Conservation (phyloP, 306 rosid species). For the Potentilla sterilis region DNA sequence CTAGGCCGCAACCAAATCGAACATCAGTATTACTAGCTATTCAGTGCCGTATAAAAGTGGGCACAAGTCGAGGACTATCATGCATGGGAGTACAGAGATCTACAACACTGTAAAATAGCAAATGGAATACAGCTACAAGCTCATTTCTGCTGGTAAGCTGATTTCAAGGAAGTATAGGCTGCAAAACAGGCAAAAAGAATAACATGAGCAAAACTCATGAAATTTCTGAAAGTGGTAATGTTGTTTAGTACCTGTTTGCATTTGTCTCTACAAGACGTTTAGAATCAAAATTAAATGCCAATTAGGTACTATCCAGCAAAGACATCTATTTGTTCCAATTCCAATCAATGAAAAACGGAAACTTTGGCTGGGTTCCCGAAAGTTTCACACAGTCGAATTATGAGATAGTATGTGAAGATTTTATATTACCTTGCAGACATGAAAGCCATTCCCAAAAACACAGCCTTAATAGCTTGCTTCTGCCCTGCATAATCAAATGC, state of each 20-base stretch:
- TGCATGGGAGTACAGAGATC: constrained; percentile 19
- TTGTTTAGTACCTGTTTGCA: neutral
- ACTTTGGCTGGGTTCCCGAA: neutral
- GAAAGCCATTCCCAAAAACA: constrained; percentile 93
- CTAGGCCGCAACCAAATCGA: neutral
- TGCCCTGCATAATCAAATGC: constrained; percentile 95
- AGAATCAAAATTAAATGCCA: neutral
- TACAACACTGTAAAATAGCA: constrained; percentile 18
- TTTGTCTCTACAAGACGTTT: neutral
- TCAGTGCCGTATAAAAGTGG: neutral
- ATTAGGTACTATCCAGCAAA: neutral
- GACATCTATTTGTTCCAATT: neutral
- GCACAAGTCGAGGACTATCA: neutral
- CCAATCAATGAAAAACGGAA: neutral
- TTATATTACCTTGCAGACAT: constrained; percentile 88
- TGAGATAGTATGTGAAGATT: neutral
- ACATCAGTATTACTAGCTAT: neutral
- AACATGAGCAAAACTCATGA: neutral
- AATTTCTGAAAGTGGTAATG: neutral
- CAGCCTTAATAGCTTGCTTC: constrained; percentile 89
- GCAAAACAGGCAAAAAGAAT: constrained; percentile 39
- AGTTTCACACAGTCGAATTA: neutral
- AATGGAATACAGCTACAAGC: constrained; percentile 48
- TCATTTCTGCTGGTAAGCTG: constrained; percentile 82
- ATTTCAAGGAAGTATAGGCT: constrained; percentile 90